Conservation (phyloP, 2,329 filamentous ascomycete genomes). For the Venturia oleaginea region DNA sequence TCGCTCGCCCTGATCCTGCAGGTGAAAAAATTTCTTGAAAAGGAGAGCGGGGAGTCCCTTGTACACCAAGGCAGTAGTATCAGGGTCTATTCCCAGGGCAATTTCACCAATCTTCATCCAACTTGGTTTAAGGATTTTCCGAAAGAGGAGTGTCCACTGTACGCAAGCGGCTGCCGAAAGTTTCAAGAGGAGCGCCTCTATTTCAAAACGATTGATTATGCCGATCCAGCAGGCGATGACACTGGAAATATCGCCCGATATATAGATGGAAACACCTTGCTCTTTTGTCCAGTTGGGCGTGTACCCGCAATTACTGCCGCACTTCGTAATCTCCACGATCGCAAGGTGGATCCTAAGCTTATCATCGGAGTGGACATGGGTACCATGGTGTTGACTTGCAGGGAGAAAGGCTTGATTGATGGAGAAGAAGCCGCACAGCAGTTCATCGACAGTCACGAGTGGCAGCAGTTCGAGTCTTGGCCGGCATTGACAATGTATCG, state of each 20-base stretch:
- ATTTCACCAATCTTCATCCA: background rate
- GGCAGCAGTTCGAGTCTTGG: too few species aligned
- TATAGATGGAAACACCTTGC: background rate
- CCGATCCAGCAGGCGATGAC: background rate
- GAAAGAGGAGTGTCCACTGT: too few species aligned
- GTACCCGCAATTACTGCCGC: background rate
- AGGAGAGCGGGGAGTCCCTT: background rate
- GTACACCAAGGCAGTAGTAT: background rate
- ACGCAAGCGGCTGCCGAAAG: background rate
- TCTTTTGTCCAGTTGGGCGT: background rate
- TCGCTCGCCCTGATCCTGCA: background rate
- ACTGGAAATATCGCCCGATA: background rate
- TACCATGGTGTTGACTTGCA: background rate
- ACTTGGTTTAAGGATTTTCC: too few species aligned
- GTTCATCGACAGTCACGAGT: background rate
- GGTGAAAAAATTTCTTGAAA: background rate
- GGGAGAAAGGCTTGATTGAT: background rate
- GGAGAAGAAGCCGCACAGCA: background rate
- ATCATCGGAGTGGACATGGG: background rate
- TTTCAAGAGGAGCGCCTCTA: background rate
- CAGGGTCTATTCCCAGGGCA: background rate
- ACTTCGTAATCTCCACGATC: background rate
- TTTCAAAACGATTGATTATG: background rate
- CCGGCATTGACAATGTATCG: too few species aligned
- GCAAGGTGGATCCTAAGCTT: background rate